phyloP scores from a whole-genome alignment of 805 yeast species.

The Schwanniomyces sp. region DNA sequence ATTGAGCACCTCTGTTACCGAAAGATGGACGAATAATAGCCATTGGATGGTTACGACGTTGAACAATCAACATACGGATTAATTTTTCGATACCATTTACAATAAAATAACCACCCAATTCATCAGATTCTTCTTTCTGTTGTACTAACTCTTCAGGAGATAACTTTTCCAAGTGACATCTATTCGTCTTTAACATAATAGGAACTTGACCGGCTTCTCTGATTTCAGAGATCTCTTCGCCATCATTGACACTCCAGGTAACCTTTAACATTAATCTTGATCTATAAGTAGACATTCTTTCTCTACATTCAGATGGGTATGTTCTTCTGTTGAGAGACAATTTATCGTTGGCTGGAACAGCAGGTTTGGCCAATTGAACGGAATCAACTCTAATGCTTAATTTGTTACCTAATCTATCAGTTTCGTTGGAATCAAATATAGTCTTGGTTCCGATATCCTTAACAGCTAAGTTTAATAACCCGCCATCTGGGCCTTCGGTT shows the following conservation, averaged over 20 bases:
- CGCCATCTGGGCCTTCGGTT: slow-evolving; percentile 85
- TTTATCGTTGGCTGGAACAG: slow-evolving; percentile 69
- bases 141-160: slow-evolving; percentile 80
- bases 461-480: slow-evolving; percentile 79
- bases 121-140: slow-evolving; percentile 88
- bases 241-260: slow-evolving; percentile 85
- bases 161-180: slow-evolving; percentile 85
- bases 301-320: slow-evolving; percentile 82
- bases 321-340: slow-evolving; percentile 74
- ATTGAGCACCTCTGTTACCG: slow-evolving; percentile 88
- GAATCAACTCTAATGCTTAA: slow-evolving; percentile 81
- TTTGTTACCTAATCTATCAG: slow-evolving; percentile 79
- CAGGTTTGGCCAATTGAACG: slow-evolving; percentile 84
- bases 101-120: slow-evolving; percentile 93
- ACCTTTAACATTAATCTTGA: slow-evolving; percentile 77
- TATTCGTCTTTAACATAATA: slow-evolving; percentile 83
- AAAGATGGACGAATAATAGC: slow-evolving; percentile 95
- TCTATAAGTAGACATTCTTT: slow-evolving; percentile 79
- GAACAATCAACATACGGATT: slow-evolving; percentile 96
- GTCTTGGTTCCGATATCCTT: slow-evolving; percentile 86
- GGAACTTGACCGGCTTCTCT: slow-evolving; percentile 94
- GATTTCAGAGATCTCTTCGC: slow-evolving; percentile 74
- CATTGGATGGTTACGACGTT: slow-evolving; percentile 97
- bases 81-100: slow-evolving; percentile 97
- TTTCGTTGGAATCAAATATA: slow-evolving; percentile 77